phyloP scores from a whole-genome alignment of 768 basidiomycete species.

The Mycena rebaudengoi region DNA sequence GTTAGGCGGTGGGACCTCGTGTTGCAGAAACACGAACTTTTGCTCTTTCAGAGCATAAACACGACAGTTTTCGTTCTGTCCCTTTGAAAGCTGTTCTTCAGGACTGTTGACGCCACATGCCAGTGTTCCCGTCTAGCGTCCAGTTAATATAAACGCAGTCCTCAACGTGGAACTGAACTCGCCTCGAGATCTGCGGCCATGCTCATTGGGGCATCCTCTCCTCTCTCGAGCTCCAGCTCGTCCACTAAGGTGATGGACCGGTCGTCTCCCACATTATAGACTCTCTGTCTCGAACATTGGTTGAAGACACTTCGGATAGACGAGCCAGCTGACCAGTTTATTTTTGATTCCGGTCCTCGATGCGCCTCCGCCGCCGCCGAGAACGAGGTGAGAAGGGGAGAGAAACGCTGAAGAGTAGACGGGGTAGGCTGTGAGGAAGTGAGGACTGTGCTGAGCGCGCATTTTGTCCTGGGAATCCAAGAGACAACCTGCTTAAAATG shows the following conservation, averaged over 20 bases:
- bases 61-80: conserved; percentile 88
- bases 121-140: conserved; percentile 56
- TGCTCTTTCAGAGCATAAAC: conserved; percentile 66
- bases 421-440: conserved; percentile 84
- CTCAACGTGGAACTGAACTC: conserved; percentile 12
- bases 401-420: conserved; percentile 89
- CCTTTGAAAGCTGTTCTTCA: conserved; percentile 63
- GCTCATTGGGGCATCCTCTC: conserved; percentile 98
- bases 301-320: neutral
- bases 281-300: conserved; percentile 56
- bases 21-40: conserved; percentile 53
- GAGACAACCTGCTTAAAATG: too few species aligned
- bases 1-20: neutral
- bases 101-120: conserved; percentile 91
- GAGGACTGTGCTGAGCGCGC: conserved; percentile 81
- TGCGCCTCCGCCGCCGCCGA: conserved; percentile 92
- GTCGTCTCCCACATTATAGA: conserved; percentile 68
- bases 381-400: conserved; percentile 71
- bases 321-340: conserved; percentile 72
- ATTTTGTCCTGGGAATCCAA: conserved; percentile 47
- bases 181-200: conserved; percentile 77
- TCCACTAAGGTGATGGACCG: conserved; percentile 62
- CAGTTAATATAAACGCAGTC: neutral
- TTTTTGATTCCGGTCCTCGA: conserved; percentile 93
- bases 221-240: conserved; percentile 79